A percentile compares a stretch with the other conserved stretches of the same genome.
Evolutionary conservation across 2,329 filamentous ascomycete species (phyloP).

Genomic region (Hypomyces perniciosus): DNA sequence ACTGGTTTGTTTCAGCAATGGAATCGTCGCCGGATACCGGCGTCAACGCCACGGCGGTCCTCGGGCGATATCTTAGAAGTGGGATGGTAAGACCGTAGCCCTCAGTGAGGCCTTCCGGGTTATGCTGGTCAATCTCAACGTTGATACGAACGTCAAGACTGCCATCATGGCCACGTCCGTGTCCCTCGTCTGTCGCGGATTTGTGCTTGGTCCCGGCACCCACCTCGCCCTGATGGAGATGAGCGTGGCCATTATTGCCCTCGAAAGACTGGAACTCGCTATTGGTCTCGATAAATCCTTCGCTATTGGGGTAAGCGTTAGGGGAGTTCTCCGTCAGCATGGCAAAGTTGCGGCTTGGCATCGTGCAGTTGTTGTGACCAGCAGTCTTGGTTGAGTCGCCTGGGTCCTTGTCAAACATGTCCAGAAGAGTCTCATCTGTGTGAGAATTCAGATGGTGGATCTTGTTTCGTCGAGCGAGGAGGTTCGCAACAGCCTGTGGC

Average conservation of each 20-base stretch:
- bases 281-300: conserved; percentile 18
- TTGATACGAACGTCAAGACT: conserved; percentile 77
- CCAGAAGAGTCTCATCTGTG: conserved; percentile 89
- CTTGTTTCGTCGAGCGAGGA: conserved; percentile 85
- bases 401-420: conserved; percentile 87
- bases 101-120: conserved; percentile 72
- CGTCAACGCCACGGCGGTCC: conserved; percentile 17
- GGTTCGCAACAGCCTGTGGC: conserved; percentile 79
- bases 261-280: conserved; percentile 23
- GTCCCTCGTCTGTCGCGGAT: conserved; percentile 54
- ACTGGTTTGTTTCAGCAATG: background rate
- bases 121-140: conserved; percentile 79
- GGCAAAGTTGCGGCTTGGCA: conserved; percentile 90
- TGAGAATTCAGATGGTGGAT: conserved; percentile 61
- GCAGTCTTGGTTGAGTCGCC: conserved; percentile 69
- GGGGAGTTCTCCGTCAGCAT: conserved; percentile 84
- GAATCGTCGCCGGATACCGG: conserved; percentile 11
- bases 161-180: conserved; percentile 52
- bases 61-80: conserved; percentile 42
- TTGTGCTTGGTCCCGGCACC: conserved; percentile 71
- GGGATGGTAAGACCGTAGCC: conserved; percentile 87
- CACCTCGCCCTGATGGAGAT: conserved; percentile 71
- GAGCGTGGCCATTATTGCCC: conserved; percentile 60
- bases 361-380: conserved; percentile 75
- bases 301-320: conserved; percentile 27